Evolutionary conservation across 2,329 filamentous ascomycete genomes (phyloP).

Genomic region (Shiraia sp.): DNA sequence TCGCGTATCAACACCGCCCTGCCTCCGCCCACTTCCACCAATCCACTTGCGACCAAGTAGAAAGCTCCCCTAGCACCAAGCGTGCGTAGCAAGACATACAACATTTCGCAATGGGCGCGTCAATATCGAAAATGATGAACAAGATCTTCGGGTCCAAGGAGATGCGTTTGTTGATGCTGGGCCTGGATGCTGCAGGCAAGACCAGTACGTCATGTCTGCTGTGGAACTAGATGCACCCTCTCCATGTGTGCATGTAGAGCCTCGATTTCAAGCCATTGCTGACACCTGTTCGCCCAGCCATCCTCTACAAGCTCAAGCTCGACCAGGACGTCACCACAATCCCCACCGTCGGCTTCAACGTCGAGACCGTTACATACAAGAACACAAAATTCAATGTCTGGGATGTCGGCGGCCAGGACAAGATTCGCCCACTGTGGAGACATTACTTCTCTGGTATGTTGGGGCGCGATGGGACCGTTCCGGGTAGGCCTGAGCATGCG

Average conservation of each 20-base stretch:
- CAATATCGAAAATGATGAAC: conserved; percentile 92
- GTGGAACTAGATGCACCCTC: too few relatives aligned
- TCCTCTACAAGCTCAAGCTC: conserved; percentile 99
- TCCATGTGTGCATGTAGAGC: background rate
- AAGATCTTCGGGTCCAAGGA: conserved; percentile 99
- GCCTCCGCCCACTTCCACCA: background rate
- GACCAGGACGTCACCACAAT: conserved; percentile 99
- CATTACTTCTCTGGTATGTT: conserved; percentile 91
- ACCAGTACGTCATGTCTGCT: conserved; percentile 64
- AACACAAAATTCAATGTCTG: conserved; percentile 99
- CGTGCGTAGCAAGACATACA: conserved; percentile 39
- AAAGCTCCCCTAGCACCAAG: conserved; percentile 4
- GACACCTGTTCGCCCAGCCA: conserved; percentile 56
- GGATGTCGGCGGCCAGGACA: conserved; percentile 99
- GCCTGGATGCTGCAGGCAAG: conserved; percentile 96
- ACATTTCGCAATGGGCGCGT: conserved; percentile 73
- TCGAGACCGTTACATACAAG: conserved; percentile 99
- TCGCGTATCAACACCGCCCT: conserved; percentile 4
- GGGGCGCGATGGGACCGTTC: conserved; percentile 22
- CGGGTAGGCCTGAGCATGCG: conserved; percentile 37
- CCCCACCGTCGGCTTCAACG: conserved; percentile 99
- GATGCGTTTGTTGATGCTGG: conserved; percentile 97
- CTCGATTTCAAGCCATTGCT: conserved; percentile 9
- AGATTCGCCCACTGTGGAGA: conserved; percentile 99
- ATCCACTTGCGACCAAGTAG: background rate